A percentile compares a stretch with the other conserved stretches of the same genome.
phyloP scores from a whole-genome alignment of 108 stramenopile genomes.

The Discostella stelligeroides region DNA sequence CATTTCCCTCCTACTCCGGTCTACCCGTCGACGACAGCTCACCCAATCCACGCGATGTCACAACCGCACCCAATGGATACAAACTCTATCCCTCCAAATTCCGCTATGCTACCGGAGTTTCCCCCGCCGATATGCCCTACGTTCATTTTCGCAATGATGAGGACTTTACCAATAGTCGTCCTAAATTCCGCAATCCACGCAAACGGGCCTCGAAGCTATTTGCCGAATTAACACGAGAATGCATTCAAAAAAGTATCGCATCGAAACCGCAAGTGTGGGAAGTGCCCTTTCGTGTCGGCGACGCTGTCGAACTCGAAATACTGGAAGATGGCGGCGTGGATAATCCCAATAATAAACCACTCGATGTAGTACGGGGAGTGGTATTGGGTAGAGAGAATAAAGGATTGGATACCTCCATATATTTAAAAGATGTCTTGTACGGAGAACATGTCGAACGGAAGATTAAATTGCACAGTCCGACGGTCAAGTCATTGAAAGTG shows the following conservation, averaged over 20 bases:
- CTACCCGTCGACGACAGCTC: slow-evolving; percentile 16
- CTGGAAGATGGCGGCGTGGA: slow-evolving; percentile 69
- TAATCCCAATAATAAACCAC: slow-evolving; percentile 54
- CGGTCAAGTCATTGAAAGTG: slow-evolving; percentile 74
- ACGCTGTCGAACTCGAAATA: slow-evolving; percentile 75
- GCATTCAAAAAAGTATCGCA: slow-evolving; percentile 47
- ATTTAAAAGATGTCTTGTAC: slow-evolving; percentile 79
- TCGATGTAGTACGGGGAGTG: slow-evolving; percentile 77
- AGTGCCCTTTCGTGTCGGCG: slow-evolving; percentile 68
- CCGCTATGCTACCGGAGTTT: slow-evolving; percentile 44
- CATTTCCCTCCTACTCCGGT: slow-evolving; percentile 30
- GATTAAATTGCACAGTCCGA: slow-evolving; percentile 76
- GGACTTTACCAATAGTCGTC: slow-evolving; percentile 18
- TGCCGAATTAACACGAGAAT: slow-evolving; percentile 60
- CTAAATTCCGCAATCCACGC: slow-evolving; percentile 80
- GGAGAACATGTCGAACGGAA: slow-evolving; percentile 74
- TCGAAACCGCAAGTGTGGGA: slow-evolving; percentile 67
- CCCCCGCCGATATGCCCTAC: slow-evolving; percentile 43
- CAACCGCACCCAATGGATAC: slow-evolving; percentile 32
- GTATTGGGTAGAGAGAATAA: slow-evolving; percentile 72
- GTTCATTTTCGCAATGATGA: slow-evolving; percentile 29
- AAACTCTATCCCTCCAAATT: slow-evolving; percentile 43
- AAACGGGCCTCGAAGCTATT: slow-evolving; percentile 82
- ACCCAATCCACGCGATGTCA: background rate
- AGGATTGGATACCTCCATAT: slow-evolving; percentile 66